phyloP scores from a whole-genome alignment of 176 grass and related monocot species.

The Eremochloa ophiuroides region DNA sequence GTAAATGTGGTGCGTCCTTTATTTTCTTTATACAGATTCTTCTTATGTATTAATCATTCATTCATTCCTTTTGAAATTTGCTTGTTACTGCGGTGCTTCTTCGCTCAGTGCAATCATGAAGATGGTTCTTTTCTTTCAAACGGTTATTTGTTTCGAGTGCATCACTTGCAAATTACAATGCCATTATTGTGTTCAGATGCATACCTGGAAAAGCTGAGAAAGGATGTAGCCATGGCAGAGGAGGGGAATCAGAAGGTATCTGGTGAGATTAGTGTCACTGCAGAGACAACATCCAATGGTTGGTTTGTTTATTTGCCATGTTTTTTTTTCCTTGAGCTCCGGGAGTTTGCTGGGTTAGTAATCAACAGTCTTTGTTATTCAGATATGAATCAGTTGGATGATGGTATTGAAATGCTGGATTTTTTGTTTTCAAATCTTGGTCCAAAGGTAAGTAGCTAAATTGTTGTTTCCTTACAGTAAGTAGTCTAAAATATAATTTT shows the following conservation, averaged over 20 bases:
- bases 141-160: not conserved
- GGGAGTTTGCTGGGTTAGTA: not conserved
- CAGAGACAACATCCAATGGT: constrained; percentile 37
- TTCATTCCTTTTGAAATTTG: not conserved
- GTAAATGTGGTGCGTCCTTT: not conserved
- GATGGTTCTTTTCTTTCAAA: not conserved
- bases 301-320: not conserved
- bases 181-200: constrained; percentile 23
- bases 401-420: constrained; percentile 48
- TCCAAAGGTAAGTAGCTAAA: constrained; percentile 30
- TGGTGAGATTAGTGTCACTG: constrained; percentile 43
- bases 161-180: not conserved
- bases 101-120: not conserved
- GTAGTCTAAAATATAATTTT: not conserved
- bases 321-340: constrained; percentile 1
- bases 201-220: constrained; percentile 52
- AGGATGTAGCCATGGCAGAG: constrained; percentile 36
- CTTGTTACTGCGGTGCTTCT: not conserved
- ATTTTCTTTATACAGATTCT: not conserved
- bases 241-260: constrained; percentile 42
- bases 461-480: not conserved
- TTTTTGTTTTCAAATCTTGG: constrained; percentile 41
- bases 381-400: constrained; percentile 61
- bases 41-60: not conserved
- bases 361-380: not conserved